phyloP scores from a whole-genome alignment of 148 eudicot genomes.

The Tetragonia tetragonoides region DNA sequence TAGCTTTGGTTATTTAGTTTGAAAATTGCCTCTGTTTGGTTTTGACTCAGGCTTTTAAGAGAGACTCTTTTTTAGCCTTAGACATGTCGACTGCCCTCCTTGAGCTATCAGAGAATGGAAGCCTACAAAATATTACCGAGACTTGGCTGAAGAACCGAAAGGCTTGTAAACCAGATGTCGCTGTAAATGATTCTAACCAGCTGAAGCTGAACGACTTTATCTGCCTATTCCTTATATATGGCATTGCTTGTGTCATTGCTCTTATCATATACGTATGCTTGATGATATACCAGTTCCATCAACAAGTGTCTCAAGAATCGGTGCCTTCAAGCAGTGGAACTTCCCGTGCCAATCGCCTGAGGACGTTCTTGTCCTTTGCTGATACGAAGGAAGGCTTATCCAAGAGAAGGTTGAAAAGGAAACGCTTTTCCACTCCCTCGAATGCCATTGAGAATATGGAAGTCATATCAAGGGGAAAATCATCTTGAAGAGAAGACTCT shows the following conservation, averaged over 20 bases:
- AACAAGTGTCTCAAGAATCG: constrained; percentile 17
- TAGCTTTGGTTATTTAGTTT: constrained; percentile 1
- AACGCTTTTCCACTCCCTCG: constrained; percentile 24
- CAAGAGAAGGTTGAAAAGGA: constrained; percentile 37
- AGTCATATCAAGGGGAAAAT: constrained; percentile 16
- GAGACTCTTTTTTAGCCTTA: constrained; percentile 40
- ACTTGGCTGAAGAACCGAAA: constrained; percentile 26
- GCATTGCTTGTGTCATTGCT: constrained; percentile 23
- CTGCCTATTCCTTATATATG: constrained; percentile 30
- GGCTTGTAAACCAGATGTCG: not conserved
- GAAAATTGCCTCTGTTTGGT: not conserved
- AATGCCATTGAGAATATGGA: constrained; percentile 10
- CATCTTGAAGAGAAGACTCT: not conserved
- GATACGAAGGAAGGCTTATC: constrained; percentile 41
- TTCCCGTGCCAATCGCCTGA: constrained; percentile 29
- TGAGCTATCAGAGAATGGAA: constrained; percentile 38
- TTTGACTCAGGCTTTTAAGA: constrained; percentile 37
- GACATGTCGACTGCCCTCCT: constrained; percentile 52
- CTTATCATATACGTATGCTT: constrained; percentile 32
- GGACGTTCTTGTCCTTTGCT: constrained; percentile 35
- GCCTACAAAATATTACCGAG: constrained; percentile 36
- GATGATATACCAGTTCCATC: constrained; percentile 29
- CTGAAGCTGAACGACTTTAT: constrained; percentile 32
- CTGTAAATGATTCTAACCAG: constrained; percentile 29
- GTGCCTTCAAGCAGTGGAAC: constrained; percentile 30